Conservation (phyloP, 176 grass and related monocot species). For the Tillandsia leiboldiana region DNA sequence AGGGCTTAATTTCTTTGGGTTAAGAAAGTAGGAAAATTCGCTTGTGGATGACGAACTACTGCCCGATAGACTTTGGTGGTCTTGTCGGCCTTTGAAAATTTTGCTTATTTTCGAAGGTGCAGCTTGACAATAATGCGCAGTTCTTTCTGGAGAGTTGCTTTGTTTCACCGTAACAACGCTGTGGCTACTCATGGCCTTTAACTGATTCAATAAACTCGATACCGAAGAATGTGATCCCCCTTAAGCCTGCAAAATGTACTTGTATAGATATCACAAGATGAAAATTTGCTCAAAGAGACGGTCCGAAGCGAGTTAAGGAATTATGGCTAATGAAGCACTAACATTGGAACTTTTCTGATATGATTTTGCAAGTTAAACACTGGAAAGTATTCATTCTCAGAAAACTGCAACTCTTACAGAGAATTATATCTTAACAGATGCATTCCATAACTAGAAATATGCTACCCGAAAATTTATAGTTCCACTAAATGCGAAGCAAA, state of each 20-base stretch:
- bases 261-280: slow-evolving; percentile 3
- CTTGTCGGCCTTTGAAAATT: slow-evolving; percentile 24
- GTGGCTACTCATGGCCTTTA: slow-evolving; percentile 47
- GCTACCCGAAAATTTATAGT: too few relatives aligned
- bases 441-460: too few relatives aligned
- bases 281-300: not conserved
- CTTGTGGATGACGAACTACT: slow-evolving; percentile 38
- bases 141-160: slow-evolving; percentile 27
- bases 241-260: slow-evolving; percentile 12
- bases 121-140: slow-evolving; percentile 27
- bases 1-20: slow-evolving; percentile 35
- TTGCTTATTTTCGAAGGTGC: slow-evolving; percentile 26
- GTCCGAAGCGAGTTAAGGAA: not conserved
- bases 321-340: not conserved
- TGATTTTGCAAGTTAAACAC: not conserved
- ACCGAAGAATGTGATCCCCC: slow-evolving; percentile 9
- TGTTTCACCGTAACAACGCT: slow-evolving; percentile 38
- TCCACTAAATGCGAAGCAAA: too few relatives aligned
- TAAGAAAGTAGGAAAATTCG: slow-evolving; percentile 32
- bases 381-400: too few relatives aligned
- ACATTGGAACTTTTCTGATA: not conserved
- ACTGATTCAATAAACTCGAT: not conserved
- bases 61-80: slow-evolving; percentile 6
- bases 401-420: too few relatives aligned
- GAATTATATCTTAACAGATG: too few relatives aligned